Conservation (phyloP, 352 stramenopile genomes). For the Phytophthora rubi region DNA sequence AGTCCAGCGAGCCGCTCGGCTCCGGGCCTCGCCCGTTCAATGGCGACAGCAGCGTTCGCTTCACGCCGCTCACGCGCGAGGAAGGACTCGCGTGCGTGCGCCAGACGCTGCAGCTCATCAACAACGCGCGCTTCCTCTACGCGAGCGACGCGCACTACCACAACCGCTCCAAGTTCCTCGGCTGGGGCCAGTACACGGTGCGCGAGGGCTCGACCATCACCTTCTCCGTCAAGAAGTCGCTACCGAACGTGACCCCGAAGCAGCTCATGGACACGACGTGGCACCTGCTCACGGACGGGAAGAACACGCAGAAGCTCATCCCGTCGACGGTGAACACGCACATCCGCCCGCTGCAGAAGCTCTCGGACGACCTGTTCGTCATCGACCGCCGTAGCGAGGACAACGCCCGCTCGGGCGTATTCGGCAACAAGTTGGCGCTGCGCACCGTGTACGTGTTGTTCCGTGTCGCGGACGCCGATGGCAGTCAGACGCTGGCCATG, state of each 20-base stretch:
- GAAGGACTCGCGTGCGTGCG: conserved; percentile 36
- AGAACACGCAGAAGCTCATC: conserved; percentile 42
- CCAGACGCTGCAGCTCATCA: conserved; percentile 42
- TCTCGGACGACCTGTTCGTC: conserved; percentile 50
- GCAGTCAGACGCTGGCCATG: conserved; percentile 51
- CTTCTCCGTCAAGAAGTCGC: conserved; percentile 56
- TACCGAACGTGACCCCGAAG: conserved; percentile 33
- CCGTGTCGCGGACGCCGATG: conserved; percentile 33
- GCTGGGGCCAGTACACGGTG: conserved; percentile 55
- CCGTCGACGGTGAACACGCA: conserved; percentile 45
- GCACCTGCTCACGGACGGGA: conserved; percentile 46
- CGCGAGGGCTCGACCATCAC: conserved; percentile 49
- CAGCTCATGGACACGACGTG: conserved; percentile 46
- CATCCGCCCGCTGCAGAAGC: conserved; percentile 50
- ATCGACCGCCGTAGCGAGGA: conserved; percentile 58
- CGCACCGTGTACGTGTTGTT: conserved; percentile 62
- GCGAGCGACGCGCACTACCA: conserved; percentile 36
- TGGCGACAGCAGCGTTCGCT: conserved; percentile 31
- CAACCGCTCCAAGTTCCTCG: conserved; percentile 49
- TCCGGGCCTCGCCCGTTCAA: conserved; percentile 28
- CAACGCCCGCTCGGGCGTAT: conserved; percentile 25
- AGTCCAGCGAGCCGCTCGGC: conserved; percentile 11
- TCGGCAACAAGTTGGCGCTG: conserved; percentile 39
- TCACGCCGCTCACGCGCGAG: conserved; percentile 46
- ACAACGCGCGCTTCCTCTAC: conserved; percentile 41